These are phyloP conservation scores for Alopecurus myosuroides DNA, from an alignment of 176 grass and related monocot genomes.

Conservation along the genomic window DNA sequence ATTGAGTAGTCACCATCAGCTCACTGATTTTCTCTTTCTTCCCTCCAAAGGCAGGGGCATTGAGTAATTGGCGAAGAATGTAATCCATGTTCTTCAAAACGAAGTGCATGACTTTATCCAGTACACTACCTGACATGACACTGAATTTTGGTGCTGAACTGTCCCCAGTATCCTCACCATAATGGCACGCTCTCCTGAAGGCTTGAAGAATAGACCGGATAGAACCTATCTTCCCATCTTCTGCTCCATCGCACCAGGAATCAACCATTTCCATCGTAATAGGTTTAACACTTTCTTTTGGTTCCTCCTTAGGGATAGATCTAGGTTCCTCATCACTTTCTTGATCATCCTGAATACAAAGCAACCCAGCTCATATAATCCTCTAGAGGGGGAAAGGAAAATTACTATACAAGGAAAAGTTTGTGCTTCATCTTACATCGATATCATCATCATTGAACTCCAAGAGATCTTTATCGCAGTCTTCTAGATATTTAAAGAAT, in stretches of 20 bases:
- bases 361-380: background rate
- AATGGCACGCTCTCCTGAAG: constrained; percentile 77
- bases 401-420: background rate
- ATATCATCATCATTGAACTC: constrained; percentile 67
- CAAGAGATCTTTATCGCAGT: constrained; percentile 70
- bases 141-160: constrained; percentile 62
- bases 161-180: constrained; percentile 71
- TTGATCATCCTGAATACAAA: constrained; percentile 49
- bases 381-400: background rate
- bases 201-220: constrained; percentile 72
- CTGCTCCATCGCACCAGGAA: constrained; percentile 57
- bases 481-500: constrained; percentile 81
- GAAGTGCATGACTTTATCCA: constrained; percentile 93
- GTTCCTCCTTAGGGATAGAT: constrained; percentile 32
- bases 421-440: constrained; percentile 44
- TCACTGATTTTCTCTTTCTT: constrained; percentile 80
- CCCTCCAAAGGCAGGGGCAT: constrained; percentile 65
- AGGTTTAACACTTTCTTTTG: constrained; percentile 49
- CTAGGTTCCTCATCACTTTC: constrained; percentile 38
- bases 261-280: constrained; percentile 94
- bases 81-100: constrained; percentile 87
- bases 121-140: constrained; percentile 81
- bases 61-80: constrained; percentile 62
- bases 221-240: constrained; percentile 54
- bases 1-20: constrained; percentile 52